Evolutionary conservation across 164 flowering plant species (phyloP), one percentile per base, ranked within the genome.

Genomic region (Vitis rotundifolia): DNA sequence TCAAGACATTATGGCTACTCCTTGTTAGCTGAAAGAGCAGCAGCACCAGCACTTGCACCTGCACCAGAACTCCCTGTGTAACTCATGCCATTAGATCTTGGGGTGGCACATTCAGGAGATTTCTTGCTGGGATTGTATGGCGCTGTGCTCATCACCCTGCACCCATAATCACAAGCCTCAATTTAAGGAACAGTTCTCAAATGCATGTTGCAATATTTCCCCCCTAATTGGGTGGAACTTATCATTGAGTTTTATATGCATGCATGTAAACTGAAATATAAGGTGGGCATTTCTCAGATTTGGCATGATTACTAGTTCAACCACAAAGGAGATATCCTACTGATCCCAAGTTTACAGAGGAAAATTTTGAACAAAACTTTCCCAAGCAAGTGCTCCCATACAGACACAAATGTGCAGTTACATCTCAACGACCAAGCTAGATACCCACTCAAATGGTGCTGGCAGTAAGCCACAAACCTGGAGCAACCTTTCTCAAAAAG

Each of bases 81-180:
- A 62, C 73, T 70, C 51, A 72, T 31, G 31, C 77, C 70, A 8
- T 61, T 71, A 48, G 82, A 72, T 55, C 64, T 78, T 10, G 58
- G 71, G 52, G 69, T 55, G 22, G 69, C 60, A 29, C 75, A 54
- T 3, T 80, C 86, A 3, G 68, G 29, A 13, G 79, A 64, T 58
- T 79, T 81, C 77, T 77, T 80, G 77, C 58, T 16, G 52, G 71
- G 65, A 64, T 69, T 71, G 66, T 86, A 86, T 7, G 89, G 89
- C 1, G 78, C 81, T 9, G 76, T 50, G 53, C 19, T 82, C 82
- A 73, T 79, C 61, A 73, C 79, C 78, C 89, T 86, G 76, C 76
- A 77, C 29, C 12, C 47, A 53, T 11, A 49, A 37, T 71, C 13
- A 60, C 63, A 57, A n/a, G 31, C 26, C 52, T 49, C 53, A 13